These are phyloP conservation scores for Cyberlindnera veronae DNA, from an alignment of 805 yeast species.

Conservation along the genomic window DNA sequence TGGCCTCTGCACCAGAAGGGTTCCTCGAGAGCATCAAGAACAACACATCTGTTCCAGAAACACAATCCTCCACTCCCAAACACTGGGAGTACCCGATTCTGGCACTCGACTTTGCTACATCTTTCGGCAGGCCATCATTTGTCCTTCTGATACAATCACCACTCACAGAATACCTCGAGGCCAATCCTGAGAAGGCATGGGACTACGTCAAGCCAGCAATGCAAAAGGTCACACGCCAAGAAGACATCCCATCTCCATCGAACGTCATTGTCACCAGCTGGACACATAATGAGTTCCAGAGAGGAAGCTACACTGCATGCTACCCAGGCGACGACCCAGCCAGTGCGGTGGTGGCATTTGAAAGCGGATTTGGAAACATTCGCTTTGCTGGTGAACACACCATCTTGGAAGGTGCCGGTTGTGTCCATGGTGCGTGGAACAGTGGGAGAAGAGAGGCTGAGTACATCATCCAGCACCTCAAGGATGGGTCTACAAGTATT, in stretches of 20 bases:
- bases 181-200: constrained; percentile 52
- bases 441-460: constrained; percentile 64
- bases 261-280: constrained; percentile 59
- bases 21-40: constrained; percentile 15
- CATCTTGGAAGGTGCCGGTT: constrained; percentile 80
- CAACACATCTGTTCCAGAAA: constrained; percentile 5
- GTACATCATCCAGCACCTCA: constrained; percentile 24
- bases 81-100: constrained; percentile 60
- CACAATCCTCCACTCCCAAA: constrained; percentile 27
- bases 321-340: constrained; percentile 66
- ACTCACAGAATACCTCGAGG: constrained; percentile 56
- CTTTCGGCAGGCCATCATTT: constrained; percentile 49
- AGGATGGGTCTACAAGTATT: neutral
- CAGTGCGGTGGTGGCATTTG: constrained; percentile 56
- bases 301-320: constrained; percentile 82
- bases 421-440: constrained; percentile 87
- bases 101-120: constrained; percentile 55
- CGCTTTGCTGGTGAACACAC: constrained; percentile 94
- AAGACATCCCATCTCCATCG: constrained; percentile 34
- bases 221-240: constrained; percentile 11
- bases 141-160: constrained; percentile 71
- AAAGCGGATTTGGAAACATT: constrained; percentile 53
- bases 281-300: constrained; percentile 73
- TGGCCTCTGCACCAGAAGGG: constrained; percentile 36
- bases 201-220: constrained; percentile 48